Evolutionary conservation across 1,284 basidiomycete genomes (phyloP).

Genomic region (Amylostereum areolatum): DNA sequence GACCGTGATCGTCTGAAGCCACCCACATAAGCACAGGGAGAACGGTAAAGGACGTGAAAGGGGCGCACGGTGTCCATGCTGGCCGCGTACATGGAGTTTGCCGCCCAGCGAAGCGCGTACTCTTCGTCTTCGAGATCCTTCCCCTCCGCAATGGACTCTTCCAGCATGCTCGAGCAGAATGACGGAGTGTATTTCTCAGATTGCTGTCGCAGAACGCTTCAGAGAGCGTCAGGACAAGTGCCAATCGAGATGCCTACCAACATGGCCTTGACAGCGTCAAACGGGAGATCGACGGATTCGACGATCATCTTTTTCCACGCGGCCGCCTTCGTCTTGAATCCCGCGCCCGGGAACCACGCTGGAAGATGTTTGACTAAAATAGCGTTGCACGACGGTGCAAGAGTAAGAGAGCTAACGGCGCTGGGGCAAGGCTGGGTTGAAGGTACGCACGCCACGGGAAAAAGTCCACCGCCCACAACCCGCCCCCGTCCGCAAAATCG

Average conservation of each 20-base stretch:
- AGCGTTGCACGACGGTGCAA: neutral
- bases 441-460: conserved; percentile 4
- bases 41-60: neutral
- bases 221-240: too few species aligned
- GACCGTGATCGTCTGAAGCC: conserved; percentile 37
- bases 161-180: neutral
- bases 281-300: conserved; percentile 7
- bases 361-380: conserved; percentile 31
- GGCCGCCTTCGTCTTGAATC: conserved; percentile 37
- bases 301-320: conserved; percentile 17
- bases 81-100: conserved; percentile 65
- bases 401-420: neutral
- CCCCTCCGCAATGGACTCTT: conserved; percentile 17
- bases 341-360: conserved; percentile 34
- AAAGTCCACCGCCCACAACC: conserved; percentile 8
- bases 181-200: too few species aligned
- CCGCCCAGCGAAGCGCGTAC: conserved; percentile 64
- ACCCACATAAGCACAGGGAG: neutral
- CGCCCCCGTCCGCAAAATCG: conserved; percentile 2
- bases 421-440: neutral
- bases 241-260: too few species aligned
- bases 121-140: conserved; percentile 27
- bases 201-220: too few species aligned
- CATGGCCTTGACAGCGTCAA: neutral
- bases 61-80: conserved; percentile 51